Percentiles rank a stretch among this genome's conserved stretches.
Evolutionary conservation across 129 eudicot species (phyloP).

Genomic region (Helichrysum umbraculigerum): DNA sequence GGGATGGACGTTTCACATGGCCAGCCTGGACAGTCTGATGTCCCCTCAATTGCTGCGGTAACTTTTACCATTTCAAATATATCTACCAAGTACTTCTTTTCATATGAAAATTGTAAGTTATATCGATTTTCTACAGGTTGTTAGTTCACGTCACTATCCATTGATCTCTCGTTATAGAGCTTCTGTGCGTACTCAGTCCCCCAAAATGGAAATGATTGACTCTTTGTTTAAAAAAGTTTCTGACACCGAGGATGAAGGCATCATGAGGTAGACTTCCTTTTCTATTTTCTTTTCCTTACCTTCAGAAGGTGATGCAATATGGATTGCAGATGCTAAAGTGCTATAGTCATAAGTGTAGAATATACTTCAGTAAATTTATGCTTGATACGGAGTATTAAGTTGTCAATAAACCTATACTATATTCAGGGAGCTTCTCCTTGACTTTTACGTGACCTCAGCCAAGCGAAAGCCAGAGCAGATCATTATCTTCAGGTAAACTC

Average conservation of each 20-base stretch:
- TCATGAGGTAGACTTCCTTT: constrained; percentile 49
- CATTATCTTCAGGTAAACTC: constrained; percentile 66
- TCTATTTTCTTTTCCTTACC: background rate
- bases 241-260: constrained; percentile 68
- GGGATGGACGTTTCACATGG: constrained; percentile 93
- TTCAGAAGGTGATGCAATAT: background rate
- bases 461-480: constrained; percentile 85
- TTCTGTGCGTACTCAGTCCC: constrained; percentile 67
- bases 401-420: background rate
- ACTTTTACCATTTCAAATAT: background rate
- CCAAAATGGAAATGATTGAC: constrained; percentile 76
- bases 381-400: background rate
- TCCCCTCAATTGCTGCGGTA: constrained; percentile 92
- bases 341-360: background rate
- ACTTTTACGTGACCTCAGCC: constrained; percentile 62
- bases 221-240: constrained; percentile 59
- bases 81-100: background rate
- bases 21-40: constrained; percentile 74
- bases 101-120: background rate
- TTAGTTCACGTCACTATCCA: constrained; percentile 82
- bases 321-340: background rate
- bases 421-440: constrained; percentile 63
- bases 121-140: constrained; percentile 46
- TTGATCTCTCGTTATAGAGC: constrained; percentile 74
- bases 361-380: background rate